Percentiles rank a stretch among this genome's conserved stretches.
phyloP scores from a whole-genome alignment of 139 green algal genomes.

The Ulvella scutata region DNA sequence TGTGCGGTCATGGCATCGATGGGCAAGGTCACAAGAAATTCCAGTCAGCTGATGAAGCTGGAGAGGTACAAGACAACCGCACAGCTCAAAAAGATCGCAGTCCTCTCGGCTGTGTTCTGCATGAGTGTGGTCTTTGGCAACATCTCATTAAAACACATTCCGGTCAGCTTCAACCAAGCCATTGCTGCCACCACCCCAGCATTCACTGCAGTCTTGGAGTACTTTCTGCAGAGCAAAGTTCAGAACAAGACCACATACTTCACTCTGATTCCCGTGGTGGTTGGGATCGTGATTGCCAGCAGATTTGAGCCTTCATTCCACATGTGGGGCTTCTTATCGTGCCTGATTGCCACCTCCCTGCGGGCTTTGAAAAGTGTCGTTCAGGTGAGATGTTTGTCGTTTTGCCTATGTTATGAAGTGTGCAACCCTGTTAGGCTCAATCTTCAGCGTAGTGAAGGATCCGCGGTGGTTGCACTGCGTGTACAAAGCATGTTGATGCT shows the following conservation, averaged over 20 bases:
- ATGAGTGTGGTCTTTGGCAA: slow-evolving; percentile 83
- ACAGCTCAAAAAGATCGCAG: slow-evolving; percentile 60
- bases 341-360: slow-evolving; percentile 48
- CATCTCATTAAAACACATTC: slow-evolving; percentile 60
- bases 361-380: slow-evolving; percentile 5
- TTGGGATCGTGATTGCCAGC: slow-evolving; percentile 75
- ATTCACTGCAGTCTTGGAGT: slow-evolving; percentile 77
- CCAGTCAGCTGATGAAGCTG: slow-evolving; percentile 39
- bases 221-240: slow-evolving; percentile 30
- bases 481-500: slow-evolving; percentile 4
- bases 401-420: too few species aligned
- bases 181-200: slow-evolving; percentile 87
- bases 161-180: slow-evolving; percentile 89
- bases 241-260: slow-evolving; percentile 58
- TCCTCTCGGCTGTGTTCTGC: slow-evolving; percentile 73
- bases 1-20: slow-evolving; percentile 26
- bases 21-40: too few species aligned
- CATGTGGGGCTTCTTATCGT: slow-evolving; percentile 65
- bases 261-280: slow-evolving; percentile 74
- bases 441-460: too few species aligned
- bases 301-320: slow-evolving; percentile 77
- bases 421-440: too few species aligned
- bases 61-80: slow-evolving; percentile 40
- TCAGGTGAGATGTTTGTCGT: too few species aligned
- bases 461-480: neutral